Base-by-base conservation (phyloP, 805 yeast genomes). In the Blastobotrys chiropterorum region DNA sequence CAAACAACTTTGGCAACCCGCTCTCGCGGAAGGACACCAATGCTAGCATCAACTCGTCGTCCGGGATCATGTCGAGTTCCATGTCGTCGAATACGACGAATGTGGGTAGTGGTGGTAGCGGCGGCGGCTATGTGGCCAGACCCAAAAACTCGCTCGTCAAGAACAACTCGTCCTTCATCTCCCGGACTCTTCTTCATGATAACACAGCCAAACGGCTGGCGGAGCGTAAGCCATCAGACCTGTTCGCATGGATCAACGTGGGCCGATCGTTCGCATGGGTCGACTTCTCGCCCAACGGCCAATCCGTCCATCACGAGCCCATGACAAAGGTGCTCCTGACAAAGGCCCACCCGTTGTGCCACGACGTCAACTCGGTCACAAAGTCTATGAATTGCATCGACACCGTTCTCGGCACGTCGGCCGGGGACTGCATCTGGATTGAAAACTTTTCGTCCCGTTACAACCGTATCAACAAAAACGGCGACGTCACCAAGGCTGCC, bases 371-470 rank as follows among this genome's bases (percentile, higher is more conserved):
- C 57, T 50, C 40, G 20, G 48, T 54, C 31, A 68, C 73, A 2
- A 56, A 57, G 39, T 53, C 67, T 21, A 48, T 61, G 20, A 58
- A 58, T 31, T 67, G 66, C 44, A 52, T 85, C 5, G 82, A 82
- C 48, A 70, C 82, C 4, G 67, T 81, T 1, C 56, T 83, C 16
- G 94, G 92, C 0, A 76, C 81, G 55, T 78, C 83, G 16, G 68
- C 81, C 1, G 89, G 92, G n/a, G 88, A 82, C 58, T 64, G 85
- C 2, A 56, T 85, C 3, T 74, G 88, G 76, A 55, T 82, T 38
- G 85, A 83, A 56, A 76, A 83, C 7, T 65, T 71, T 22, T 67
- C 72, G 40, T 69, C 71, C 64, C 72, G 72, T 51, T 80, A 78
- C 63, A 63, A 76, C 21, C 71, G 83, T 42, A 67, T 79, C 66